Evolutionary conservation across 306 rosid species (phyloP).

Genomic region (Sicyos baderoa): DNA sequence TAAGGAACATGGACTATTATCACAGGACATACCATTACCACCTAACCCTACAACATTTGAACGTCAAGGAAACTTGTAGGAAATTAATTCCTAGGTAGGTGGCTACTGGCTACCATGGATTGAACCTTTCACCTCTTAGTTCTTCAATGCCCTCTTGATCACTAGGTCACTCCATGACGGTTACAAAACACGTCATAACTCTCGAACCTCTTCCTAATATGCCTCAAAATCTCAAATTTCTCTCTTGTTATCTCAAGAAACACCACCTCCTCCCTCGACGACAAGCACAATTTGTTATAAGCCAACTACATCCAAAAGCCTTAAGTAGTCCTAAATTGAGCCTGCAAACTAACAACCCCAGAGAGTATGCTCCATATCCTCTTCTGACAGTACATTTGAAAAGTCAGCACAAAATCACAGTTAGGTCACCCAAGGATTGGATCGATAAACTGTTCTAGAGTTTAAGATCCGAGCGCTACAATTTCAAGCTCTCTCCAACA

Average conservation of each 20-base stretch:
- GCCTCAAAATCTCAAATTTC: no score
- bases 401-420: not conserved
- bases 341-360: constrained; percentile 2
- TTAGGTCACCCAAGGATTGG: not conserved
- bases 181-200: no score
- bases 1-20: no score
- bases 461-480: not conserved
- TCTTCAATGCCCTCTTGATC: no score
- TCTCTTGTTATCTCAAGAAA: not conserved
- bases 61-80: no score
- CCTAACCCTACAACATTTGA: no score
- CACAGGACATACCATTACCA: no score
- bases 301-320: not conserved
- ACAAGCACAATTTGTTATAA: not conserved
- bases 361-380: not conserved
- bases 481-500: not conserved
- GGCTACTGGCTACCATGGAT: no score
- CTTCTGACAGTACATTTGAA: not conserved
- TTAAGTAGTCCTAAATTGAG: not conserved
- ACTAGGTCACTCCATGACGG: no score
- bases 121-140: no score
- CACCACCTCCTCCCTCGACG: not conserved
- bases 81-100: no score
- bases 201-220: no score
- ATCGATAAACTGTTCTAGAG: not conserved